Base-by-base conservation (phyloP, 176 grass and related monocot species). In the Musa itinerans region DNA sequence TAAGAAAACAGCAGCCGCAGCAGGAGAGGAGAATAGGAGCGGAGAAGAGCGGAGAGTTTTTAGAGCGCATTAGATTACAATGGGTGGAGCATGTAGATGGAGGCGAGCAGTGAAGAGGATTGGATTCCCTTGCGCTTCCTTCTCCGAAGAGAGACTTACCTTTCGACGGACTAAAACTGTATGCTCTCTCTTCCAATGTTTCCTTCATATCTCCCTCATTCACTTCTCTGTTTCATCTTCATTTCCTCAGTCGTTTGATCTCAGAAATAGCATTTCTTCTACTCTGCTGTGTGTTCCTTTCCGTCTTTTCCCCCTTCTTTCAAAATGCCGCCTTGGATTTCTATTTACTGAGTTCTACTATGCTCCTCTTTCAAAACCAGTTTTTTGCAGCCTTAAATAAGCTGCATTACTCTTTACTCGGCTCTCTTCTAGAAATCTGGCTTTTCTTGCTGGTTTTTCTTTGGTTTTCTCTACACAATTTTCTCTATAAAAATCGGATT, bases 221-320 rank as follows among this genome's bases (percentile, higher is more conserved):
- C 34, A 43, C 34, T 43, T 43, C 4, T 43, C 4, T 43, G 34
- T 43, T 43, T 43, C 34, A 43, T 43, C 34, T 0, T 43, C 34
- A 43, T 6, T 43, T 43, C 34, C 34, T 43, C 34, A 0, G 34
- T 43, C 34, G 34, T 43, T 43, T 43, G 34, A 43, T 43, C 34
- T 43, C 34, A 43, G 34, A 43, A 64, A 68, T 72, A 80, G 87
- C 0, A 87, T 92, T 27, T 58, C 93, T 87, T 19, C 81, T 96
- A 75, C 75, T 96, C 51, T 83, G 93, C 72, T 61, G 16, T 19
- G 88, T 96, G 73, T 87, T 96, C 9, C 85, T 92, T 43, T 87
- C 92, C 71, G 90, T 53, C 25, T 92, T 96, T 16, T 83, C 87
- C 15, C 68, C 89, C 2, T 96, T 85, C 20, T 90, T 87, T 19